Conservation (phyloP, 495 filamentous ascomycete genomes). For the Evernia prunastri region DNA sequence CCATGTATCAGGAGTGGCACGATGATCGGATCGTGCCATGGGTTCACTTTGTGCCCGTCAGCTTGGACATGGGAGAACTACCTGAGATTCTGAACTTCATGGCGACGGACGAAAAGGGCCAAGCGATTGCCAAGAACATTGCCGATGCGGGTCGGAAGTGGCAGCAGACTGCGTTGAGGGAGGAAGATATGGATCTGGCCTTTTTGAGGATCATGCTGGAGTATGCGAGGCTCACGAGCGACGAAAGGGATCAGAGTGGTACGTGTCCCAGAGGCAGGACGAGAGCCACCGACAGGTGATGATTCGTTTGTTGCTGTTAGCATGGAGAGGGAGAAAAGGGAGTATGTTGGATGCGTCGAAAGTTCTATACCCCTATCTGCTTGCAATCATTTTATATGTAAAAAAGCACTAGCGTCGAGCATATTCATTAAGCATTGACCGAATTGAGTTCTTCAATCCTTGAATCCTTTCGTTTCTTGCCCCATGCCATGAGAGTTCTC, state of each 20-base stretch:
- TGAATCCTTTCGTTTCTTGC: not conserved
- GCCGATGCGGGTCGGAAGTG: constrained; percentile 41
- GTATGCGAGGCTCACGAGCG: constrained; percentile 35
- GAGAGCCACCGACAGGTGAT: not conserved
- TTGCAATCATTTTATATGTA: not conserved
- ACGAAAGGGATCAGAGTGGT: constrained; percentile 12
- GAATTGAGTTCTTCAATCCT: not conserved
- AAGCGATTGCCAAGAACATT: constrained; percentile 41
- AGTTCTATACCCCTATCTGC: not conserved
- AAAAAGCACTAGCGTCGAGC: not conserved
- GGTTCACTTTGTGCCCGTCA: constrained; percentile 49
- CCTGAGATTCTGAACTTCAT: constrained; percentile 40
- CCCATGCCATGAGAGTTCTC: not conserved
- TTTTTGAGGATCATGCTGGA: constrained; percentile 42
- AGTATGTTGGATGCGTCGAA: not conserved
- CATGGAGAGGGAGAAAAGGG: not conserved
- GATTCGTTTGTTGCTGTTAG: not conserved
- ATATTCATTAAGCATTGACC: not conserved
- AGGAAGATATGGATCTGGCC: constrained; percentile 38
- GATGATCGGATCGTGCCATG: constrained; percentile 49
- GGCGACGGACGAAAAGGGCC: constrained; percentile 30
- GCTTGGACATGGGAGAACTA: constrained; percentile 41
- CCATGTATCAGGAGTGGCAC: constrained; percentile 51
- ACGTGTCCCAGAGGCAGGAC: constrained; percentile 8
- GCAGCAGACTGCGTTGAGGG: constrained; percentile 35